Conservation (phyloP, 2,329 filamentous ascomycete species). For the Apiospora aurea region DNA sequence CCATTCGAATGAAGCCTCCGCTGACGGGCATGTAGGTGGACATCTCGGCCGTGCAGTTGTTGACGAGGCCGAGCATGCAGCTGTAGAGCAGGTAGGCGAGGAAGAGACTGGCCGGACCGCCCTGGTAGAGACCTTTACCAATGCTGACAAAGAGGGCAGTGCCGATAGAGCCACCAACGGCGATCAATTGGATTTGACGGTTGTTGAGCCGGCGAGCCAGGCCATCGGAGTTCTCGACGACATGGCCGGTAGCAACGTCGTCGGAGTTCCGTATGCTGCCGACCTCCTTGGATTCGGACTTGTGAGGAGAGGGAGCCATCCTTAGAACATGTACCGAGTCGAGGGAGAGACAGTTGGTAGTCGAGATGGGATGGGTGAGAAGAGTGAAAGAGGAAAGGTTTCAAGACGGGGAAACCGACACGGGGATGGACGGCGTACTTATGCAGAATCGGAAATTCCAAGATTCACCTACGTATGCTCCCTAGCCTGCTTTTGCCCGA, state of each 20-base stretch:
- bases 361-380: constrained; percentile 7
- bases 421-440: constrained; percentile 11
- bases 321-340: not conserved
- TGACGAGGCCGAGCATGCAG: constrained; percentile 62
- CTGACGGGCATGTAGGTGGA: constrained; percentile 63
- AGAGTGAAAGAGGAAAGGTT: constrained; percentile 11
- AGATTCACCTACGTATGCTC: constrained; percentile 16
- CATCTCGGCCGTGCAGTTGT: constrained; percentile 71
- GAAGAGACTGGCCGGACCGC: constrained; percentile 60
- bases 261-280: not conserved
- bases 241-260: constrained; percentile 17
- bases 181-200: constrained; percentile 63
- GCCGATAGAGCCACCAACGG: constrained; percentile 64
- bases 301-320: constrained; percentile 8
- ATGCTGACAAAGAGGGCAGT: constrained; percentile 69
- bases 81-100: constrained; percentile 65
- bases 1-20: constrained; percentile 67
- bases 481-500: not conserved
- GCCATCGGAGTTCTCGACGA: constrained; percentile 35
- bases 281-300: constrained; percentile 14
- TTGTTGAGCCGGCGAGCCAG: constrained; percentile 52
- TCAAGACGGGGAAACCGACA: not conserved
- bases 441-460: constrained; percentile 14
- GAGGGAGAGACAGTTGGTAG: not conserved
- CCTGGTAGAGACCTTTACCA: constrained; percentile 59